A percentile compares a stretch with the other conserved stretches of the same genome.
phyloP scores from a whole-genome alignment of 345 rosid species.

The Isatis tinctoria region DNA sequence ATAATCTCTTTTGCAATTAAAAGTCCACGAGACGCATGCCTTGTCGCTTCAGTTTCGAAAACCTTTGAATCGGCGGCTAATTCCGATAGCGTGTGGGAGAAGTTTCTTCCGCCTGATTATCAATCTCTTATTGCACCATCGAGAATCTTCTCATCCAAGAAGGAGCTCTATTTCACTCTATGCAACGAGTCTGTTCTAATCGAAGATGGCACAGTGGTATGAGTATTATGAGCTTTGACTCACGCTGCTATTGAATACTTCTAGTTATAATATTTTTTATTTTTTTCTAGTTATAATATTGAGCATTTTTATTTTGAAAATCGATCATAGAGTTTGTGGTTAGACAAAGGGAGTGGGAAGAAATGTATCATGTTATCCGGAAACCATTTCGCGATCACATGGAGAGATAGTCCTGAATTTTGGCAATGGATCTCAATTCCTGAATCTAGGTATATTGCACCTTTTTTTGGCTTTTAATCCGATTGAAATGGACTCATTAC shows the following conservation, averaged over 20 bases:
- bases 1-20: slow-evolving; percentile 34
- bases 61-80: slow-evolving; percentile 30
- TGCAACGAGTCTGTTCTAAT: slow-evolving; percentile 14
- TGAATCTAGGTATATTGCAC: background rate
- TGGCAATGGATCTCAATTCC: slow-evolving; percentile 1
- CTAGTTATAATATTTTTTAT: background rate
- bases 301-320: background rate
- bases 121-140: background rate
- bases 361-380: slow-evolving; percentile 13
- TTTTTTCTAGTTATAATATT: background rate
- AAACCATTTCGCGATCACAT: background rate
- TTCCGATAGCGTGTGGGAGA: slow-evolving; percentile 46
- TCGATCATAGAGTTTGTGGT: slow-evolving; percentile 3
- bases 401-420: background rate
- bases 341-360: slow-evolving; percentile 8
- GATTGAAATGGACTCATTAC: no score
- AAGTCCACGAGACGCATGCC: slow-evolving; percentile 38
- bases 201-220: background rate
- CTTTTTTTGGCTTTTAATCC: background rate
- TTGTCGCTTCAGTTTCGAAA: slow-evolving; percentile 35
- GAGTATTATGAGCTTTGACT: background rate
- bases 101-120: slow-evolving; percentile 45
- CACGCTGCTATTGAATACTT: no score
- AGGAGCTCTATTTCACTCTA: slow-evolving; percentile 40
- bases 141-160: slow-evolving; percentile 30